Evolutionary conservation across 2,329 filamentous ascomycete species (phyloP).

Genomic region (Gnomoniopsis smithogilvyi): DNA sequence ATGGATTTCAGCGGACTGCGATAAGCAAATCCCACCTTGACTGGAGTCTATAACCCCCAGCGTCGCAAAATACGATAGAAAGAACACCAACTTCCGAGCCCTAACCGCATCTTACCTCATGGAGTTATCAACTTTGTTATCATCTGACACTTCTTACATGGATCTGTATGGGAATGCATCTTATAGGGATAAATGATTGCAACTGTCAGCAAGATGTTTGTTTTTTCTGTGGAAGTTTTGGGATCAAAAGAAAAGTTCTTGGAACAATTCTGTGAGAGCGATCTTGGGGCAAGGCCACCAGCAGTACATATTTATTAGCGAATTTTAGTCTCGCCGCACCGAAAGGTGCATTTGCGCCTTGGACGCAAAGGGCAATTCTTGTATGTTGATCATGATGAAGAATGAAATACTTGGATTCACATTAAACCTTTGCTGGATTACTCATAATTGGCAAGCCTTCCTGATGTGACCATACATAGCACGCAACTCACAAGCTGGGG

Average conservation of each 20-base stretch:
- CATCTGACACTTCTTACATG: not conserved
- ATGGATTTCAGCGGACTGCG: conserved; percentile 38
- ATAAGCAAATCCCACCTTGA: conserved; percentile 20
- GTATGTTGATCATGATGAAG: too few species aligned
- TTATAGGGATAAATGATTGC: not conserved
- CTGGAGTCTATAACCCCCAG: not conserved
- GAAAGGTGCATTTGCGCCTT: too few species aligned
- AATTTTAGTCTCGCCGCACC: too few species aligned
- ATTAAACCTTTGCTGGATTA: too few species aligned
- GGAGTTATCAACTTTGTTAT: not conserved
- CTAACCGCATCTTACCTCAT: not conserved
- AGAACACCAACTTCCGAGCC: not conserved
- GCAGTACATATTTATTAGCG: too few species aligned
- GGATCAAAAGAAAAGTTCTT: not conserved
- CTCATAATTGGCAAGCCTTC: too few species aligned
- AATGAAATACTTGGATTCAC: too few species aligned
- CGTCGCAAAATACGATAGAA: not conserved
- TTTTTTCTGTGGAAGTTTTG: not conserved
- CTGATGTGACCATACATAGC: too few species aligned
- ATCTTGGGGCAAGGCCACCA: too few species aligned
- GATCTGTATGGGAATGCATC: not conserved
- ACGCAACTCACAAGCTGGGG: too few species aligned
- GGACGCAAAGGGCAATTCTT: too few species aligned
- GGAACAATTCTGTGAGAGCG: too few species aligned
- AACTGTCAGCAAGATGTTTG: not conserved